Base-by-base conservation (phyloP, 495 filamentous ascomycete genomes). In the Annulohypoxylon maeteangense region DNA sequence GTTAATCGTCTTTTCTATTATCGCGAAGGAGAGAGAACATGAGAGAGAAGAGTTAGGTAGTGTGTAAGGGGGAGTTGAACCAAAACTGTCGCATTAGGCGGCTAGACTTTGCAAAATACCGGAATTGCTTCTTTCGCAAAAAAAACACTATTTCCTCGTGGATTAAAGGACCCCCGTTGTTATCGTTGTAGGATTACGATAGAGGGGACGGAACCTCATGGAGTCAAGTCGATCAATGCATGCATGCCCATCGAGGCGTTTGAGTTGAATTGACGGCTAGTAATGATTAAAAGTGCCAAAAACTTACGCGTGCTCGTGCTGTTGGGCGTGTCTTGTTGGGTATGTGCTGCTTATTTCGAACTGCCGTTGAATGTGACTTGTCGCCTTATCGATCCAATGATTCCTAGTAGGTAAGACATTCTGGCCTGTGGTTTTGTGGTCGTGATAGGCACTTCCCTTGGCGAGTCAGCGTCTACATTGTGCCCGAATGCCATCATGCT, bases 181-280 rank as follows among this genome's bases (percentile, higher is more conserved):
- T 63, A 45, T 59, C 50, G 62, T 48, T 63, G 69, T 71, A 71
- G 63, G 69, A 59, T 59, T 71, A 71, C 22, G 63, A 63, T 67
- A 67, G 58, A 63, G 42, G 68, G 54, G 36, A 61, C 57, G 45
- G 42, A 18, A 31, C 23, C 53, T 50, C 23, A 29, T 57, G 68
- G 42, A 62, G 61, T 62, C 32, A 29, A 61, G 16, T 50, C 25
- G 47, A 56, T 42, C 29, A 23, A 66, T 62, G 44, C 54, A 62
- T 62, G 50, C 32, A 60, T 58, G 48, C 57, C 55, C 44, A 31
- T 14, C 32, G 18, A 51, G 56, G 57, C 32, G 45, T 42, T 60
- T 54, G 18, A 60, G 44, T 22, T 42, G 31, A 55, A 10, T 22
- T 22, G 42, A 38, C 7, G 7, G 23, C 3, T 54, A 32, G 50